Evolutionary conservation across 495 filamentous ascomycete genomes (phyloP).

Genomic region (Penicillium argentinense): DNA sequence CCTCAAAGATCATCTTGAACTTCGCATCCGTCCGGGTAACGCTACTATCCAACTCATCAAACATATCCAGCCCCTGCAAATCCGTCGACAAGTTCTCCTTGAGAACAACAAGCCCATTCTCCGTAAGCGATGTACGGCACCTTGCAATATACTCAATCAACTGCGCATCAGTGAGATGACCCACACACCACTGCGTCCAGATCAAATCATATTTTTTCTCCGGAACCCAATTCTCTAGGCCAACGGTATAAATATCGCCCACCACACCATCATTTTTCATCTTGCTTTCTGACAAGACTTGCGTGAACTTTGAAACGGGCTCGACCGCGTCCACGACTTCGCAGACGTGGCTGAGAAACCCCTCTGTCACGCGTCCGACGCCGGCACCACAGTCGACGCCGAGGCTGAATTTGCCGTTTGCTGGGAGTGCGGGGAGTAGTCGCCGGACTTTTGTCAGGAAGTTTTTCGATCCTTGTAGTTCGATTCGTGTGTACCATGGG

Average conservation of each 20-base stretch:
- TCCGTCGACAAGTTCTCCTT: constrained; percentile 83
- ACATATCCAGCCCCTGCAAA: constrained; percentile 58
- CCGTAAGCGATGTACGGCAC: constrained; percentile 55
- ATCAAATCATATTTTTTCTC: constrained; percentile 56
- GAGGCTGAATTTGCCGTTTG: constrained; percentile 29
- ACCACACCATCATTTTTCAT: constrained; percentile 40
- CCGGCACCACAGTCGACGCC: constrained; percentile 64
- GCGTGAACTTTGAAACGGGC: constrained; percentile 54
- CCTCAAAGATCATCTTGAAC: constrained; percentile 65
- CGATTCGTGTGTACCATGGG: constrained; percentile 69
- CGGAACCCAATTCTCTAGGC: constrained; percentile 74
- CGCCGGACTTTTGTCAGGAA: constrained; percentile 77
- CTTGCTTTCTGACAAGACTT: constrained; percentile 28
- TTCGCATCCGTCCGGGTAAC: constrained; percentile 76
- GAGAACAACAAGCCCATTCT: constrained; percentile 62
- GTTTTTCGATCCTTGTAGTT: constrained; percentile 71
- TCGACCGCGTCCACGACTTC: constrained; percentile 59
- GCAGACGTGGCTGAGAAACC: constrained; percentile 53
- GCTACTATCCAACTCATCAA: constrained; percentile 75
- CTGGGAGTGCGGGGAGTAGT: constrained; percentile 18
- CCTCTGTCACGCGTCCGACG: constrained; percentile 61
- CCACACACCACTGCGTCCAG: constrained; percentile 90
- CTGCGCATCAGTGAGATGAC: constrained; percentile 80
- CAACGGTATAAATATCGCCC: constrained; percentile 67
- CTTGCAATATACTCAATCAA: constrained; percentile 65